Percentiles rank a stretch among this genome's conserved stretches.
phyloP scores from a whole-genome alignment of 805 yeast genomes.

The Lipomyces yamadae region DNA sequence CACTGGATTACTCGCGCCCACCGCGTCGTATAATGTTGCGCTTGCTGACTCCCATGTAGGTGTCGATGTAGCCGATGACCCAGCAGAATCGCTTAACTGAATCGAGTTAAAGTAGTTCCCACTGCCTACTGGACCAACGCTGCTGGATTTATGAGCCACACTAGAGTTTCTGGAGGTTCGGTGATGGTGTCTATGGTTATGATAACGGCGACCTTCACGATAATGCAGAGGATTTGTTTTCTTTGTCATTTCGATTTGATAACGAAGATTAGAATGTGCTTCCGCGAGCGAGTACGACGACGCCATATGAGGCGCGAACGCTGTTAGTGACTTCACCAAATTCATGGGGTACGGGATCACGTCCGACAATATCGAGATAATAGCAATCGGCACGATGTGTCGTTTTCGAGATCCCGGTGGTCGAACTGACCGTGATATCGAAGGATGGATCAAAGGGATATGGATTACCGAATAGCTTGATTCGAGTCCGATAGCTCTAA shows the following conservation, averaged over 20 bases:
- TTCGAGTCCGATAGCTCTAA: slow-evolving; percentile 45
- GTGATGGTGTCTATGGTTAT: slow-evolving; percentile 1
- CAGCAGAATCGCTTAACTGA: slow-evolving; percentile 14
- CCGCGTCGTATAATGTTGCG: background rate
- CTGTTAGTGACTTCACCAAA: slow-evolving; percentile 36
- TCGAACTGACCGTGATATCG: slow-evolving; percentile 21
- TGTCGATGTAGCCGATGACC: slow-evolving; percentile 13
- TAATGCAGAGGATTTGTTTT: slow-evolving; percentile 6
- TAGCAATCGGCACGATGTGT: slow-evolving; percentile 43
- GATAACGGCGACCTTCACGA: slow-evolving; percentile 2
- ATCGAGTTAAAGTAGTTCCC: slow-evolving; percentile 18
- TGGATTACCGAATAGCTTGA: slow-evolving; percentile 44
- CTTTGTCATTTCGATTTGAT: slow-evolving; percentile 37
- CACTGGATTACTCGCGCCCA: background rate
- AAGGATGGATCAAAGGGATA: slow-evolving; percentile 42
- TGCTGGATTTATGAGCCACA: background rate
- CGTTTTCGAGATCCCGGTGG: slow-evolving; percentile 18
- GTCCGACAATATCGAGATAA: slow-evolving; percentile 43
- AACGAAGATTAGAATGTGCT: slow-evolving; percentile 40
- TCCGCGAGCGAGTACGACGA: slow-evolving; percentile 41
- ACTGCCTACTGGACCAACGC: background rate
- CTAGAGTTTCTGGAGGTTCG: slow-evolving; percentile 15
- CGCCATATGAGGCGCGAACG: slow-evolving; percentile 45
- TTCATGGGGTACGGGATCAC: slow-evolving; percentile 44
- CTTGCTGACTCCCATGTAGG: slow-evolving; percentile 22